Evolutionary conservation across 306 rosid species (phyloP).

Genomic region (Dalbergia cochinchinensis): DNA sequence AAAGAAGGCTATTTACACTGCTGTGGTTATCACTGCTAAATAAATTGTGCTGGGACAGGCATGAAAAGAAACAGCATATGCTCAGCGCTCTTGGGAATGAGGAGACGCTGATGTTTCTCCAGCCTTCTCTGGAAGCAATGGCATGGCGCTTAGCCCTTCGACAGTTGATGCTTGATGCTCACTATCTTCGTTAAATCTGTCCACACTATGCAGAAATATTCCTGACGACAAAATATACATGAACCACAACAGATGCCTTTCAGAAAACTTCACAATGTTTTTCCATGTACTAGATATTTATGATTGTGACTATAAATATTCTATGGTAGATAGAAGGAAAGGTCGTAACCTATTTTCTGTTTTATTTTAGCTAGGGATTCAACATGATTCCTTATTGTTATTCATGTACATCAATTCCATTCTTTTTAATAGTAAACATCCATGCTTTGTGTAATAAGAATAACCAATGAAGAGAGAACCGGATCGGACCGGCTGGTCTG

Average conservation of each 20-base stretch:
- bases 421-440: neutral
- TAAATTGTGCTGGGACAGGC: neutral
- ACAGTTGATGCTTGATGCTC: constrained; percentile 40
- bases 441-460: constrained; percentile 1
- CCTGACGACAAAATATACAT: constrained; percentile 61
- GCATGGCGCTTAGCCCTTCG: constrained; percentile 58
- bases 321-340: neutral
- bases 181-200: constrained; percentile 67
- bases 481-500: no score
- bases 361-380: neutral
- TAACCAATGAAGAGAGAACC: no score
- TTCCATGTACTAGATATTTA: neutral
- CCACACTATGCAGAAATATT: constrained; percentile 66
- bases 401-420: neutral
- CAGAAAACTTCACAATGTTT: constrained; percentile 7
- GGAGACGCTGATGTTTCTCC: constrained; percentile 50
- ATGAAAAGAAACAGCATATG: neutral
- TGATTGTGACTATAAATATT: constrained; percentile 1
- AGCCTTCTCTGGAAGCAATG: constrained; percentile 61
- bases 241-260: neutral
- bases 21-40: neutral
- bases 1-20: constrained; percentile 50
- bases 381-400: neutral
- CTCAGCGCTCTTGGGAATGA: constrained; percentile 34
- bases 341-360: neutral